Evolutionary conservation across 768 basidiomycete genomes (phyloP).

Genomic region (Amanita muscaria): DNA sequence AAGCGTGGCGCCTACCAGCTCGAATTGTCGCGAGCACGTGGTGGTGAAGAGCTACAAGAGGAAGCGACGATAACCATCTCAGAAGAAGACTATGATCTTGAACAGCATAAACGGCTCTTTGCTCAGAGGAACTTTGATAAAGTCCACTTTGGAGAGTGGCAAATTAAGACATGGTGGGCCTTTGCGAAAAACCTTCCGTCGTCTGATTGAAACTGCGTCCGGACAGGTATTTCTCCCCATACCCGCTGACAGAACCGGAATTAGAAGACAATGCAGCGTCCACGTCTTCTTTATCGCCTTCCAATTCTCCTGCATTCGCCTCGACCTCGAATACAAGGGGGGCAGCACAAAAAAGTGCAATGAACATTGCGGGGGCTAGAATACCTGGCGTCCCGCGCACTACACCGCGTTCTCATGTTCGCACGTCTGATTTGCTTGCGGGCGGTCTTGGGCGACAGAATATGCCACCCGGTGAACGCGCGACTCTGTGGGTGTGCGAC

Average conservation of each 20-base stretch:
- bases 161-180: constrained; percentile 80
- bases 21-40: neutral
- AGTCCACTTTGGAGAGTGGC: constrained; percentile 78
- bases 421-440: constrained; percentile 65
- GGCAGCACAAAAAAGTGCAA: constrained; percentile 10
- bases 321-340: constrained; percentile 13
- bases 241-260: constrained; percentile 69
- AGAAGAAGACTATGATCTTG: constrained; percentile 62
- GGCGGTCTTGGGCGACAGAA: constrained; percentile 48
- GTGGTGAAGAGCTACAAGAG: constrained; percentile 12
- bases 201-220: neutral
- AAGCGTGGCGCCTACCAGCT: constrained; percentile 11
- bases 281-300: constrained; percentile 15
- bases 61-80: constrained; percentile 35
- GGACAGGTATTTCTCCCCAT: constrained; percentile 87
- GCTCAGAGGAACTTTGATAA: constrained; percentile 78
- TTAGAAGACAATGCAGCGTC: constrained; percentile 34
- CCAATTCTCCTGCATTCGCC: constrained; percentile 8
- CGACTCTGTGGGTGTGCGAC: constrained; percentile 77
- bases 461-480: constrained; percentile 31
- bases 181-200: neutral
- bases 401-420: constrained; percentile 52
- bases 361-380: constrained; percentile 21
- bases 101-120: constrained; percentile 53
- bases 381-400: constrained; percentile 43